phyloP scores from a whole-genome alignment of 1,139 yeast genomes.

The Scheffersomyces lignicola region DNA sequence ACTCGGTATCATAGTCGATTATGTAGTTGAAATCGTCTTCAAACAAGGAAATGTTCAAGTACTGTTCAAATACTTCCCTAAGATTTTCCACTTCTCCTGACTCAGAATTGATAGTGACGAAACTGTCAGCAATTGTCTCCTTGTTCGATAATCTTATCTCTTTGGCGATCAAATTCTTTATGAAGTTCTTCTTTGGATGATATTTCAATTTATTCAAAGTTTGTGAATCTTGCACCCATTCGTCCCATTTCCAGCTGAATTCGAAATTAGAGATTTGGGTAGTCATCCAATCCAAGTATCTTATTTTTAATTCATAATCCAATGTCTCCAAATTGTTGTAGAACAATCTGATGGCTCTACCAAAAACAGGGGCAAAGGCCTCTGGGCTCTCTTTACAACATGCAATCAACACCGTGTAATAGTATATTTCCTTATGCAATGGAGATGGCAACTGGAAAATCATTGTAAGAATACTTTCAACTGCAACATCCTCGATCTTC shows the following conservation, averaged over 20 bases:
- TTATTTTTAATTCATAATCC: constrained; percentile 73
- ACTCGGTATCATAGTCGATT: constrained; percentile 35
- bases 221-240: constrained; percentile 71
- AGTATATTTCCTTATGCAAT: constrained; percentile 71
- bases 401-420: constrained; percentile 82
- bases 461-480: constrained; percentile 78
- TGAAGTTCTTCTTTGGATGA: constrained; percentile 76
- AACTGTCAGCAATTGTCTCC: constrained; percentile 69
- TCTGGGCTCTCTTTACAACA: constrained; percentile 87
- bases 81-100: constrained; percentile 27
- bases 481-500: constrained; percentile 89
- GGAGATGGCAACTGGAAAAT: constrained; percentile 74
- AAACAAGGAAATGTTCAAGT: constrained; percentile 50
- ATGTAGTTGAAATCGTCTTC: constrained; percentile 28
- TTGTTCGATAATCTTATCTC: constrained; percentile 77
- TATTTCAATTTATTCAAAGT: constrained; percentile 33
- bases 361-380: constrained; percentile 93
- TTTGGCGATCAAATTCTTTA: constrained; percentile 76
- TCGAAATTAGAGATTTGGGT: constrained; percentile 92
- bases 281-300: constrained; percentile 90
- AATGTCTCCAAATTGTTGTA: constrained; percentile 66
- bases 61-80: constrained; percentile 63
- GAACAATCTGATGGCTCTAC: constrained; percentile 85
- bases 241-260: constrained; percentile 98
- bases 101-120: constrained; percentile 51